phyloP scores from a whole-genome alignment of 1,139 yeast species.

The Taphrina flavorubra region DNA sequence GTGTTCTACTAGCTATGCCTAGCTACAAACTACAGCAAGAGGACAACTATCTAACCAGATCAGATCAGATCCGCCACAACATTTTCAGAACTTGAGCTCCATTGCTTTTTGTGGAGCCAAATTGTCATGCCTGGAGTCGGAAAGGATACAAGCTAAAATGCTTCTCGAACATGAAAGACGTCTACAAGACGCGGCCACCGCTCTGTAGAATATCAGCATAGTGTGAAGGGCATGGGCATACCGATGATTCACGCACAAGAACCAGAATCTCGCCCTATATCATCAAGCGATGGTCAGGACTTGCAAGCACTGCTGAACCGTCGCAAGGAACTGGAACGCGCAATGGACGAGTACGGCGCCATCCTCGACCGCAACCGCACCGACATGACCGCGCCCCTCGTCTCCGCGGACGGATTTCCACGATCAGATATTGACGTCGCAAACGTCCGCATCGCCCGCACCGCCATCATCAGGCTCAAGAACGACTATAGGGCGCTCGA shows the following conservation, averaged over 20 bases:
- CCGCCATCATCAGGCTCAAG: conserved; percentile 66
- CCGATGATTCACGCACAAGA: conserved; percentile 40
- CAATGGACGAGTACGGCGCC: conserved; percentile 49
- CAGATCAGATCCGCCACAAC: conserved; percentile 3
- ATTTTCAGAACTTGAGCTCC: conserved; percentile 1
- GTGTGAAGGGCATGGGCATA: conserved; percentile 24
- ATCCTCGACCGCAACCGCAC: conserved; percentile 53
- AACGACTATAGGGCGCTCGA: conserved; percentile 67
- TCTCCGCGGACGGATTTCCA: conserved; percentile 81
- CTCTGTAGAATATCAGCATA: no score
- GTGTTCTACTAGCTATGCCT: no score
- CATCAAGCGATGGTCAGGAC: not conserved
- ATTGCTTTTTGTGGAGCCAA: not conserved
- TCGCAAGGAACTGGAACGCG: conserved; percentile 48
- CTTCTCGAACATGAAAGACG: no score
- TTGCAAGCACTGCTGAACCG: conserved; percentile 45
- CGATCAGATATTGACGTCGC: conserved; percentile 82
- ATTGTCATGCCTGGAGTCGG: not conserved
- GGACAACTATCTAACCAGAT: not conserved
- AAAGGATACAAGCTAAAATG: not conserved
- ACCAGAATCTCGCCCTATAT: conserved; percentile 11
- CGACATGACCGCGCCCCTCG: conserved; percentile 68
- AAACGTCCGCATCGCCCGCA: conserved; percentile 62
- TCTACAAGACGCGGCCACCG: no score
- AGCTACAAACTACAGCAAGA: not conserved